Evolutionary conservation across 768 basidiomycete species (phyloP).

Genomic region (Gloeopeniophorella convolvens): DNA sequence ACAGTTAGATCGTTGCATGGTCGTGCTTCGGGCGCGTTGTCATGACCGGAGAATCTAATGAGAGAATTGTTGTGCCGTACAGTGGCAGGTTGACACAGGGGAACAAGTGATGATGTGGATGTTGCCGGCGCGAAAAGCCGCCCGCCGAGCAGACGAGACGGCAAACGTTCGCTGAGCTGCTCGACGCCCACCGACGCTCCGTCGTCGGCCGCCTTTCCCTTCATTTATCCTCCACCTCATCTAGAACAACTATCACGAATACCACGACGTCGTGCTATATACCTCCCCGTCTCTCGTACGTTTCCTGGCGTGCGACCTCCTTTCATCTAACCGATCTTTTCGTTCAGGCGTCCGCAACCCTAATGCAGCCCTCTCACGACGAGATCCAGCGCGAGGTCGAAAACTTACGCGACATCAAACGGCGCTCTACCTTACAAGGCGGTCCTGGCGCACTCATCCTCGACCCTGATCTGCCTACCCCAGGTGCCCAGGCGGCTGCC

Average conservation of each 20-base stretch:
- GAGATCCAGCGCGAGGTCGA: slow-evolving; percentile 87
- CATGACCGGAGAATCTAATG: too few species aligned
- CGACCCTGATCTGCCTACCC: slow-evolving; percentile 87
- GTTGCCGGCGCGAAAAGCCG: neutral
- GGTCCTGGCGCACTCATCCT: slow-evolving; percentile 78
- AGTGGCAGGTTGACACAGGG: too few species aligned
- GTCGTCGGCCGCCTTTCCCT: neutral
- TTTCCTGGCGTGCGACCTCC: neutral
- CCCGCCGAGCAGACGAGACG: neutral
- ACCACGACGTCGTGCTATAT: neutral
- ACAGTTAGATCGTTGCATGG: too few species aligned
- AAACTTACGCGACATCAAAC: slow-evolving; percentile 72
- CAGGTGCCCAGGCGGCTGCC: slow-evolving; percentile 48
- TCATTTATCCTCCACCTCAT: neutral
- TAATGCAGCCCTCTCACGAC: slow-evolving; percentile 69
- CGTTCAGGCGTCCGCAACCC: slow-evolving; percentile 6
- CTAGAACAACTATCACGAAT: neutral
- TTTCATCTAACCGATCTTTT: neutral
- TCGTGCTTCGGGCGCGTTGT: too few species aligned
- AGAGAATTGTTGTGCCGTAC: too few species aligned
- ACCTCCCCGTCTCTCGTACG: neutral
- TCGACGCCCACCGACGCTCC: slow-evolving; percentile 15
- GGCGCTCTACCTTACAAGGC: slow-evolving; percentile 69
- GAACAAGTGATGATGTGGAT: neutral
- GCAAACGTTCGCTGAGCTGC: neutral